Evolutionary conservation across 257 asterid genomes (phyloP), one percentile per base, ranked within the genome.

Genomic region (Nicotiana obtusifolia): DNA sequence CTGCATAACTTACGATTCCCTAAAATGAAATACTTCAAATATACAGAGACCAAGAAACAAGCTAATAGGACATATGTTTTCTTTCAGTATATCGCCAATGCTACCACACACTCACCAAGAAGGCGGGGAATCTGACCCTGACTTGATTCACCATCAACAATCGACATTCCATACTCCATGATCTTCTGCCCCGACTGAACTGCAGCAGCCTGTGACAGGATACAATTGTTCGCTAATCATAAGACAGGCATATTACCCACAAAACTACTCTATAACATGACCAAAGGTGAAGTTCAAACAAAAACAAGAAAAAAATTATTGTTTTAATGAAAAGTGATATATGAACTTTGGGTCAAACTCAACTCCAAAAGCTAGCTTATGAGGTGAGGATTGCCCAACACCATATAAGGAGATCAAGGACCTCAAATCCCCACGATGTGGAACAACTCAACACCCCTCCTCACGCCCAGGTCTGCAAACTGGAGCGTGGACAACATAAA

Each of bases 111-210:
- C 93, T 87, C 81, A 95, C 99, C 99, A 73, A 95, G 98, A 88
- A 95, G 99, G 54, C 98, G 97, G 67, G 99, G 97, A 83, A 93
- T 90, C 85, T 95, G 94, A 84, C 98, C 99, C 64, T 73, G 91
- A 17, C 83, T 78, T 82, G 75, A 84, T 81, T 93, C 94, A 83
- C 87, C 97, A 57, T 89, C 95, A 80, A 80, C 97, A 76, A 90
- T 90, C 5, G 90, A 88, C 80, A 90, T 92, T 76, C 99, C 99
- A 85, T 91, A 89, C 57, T 86, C 90, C 98, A 95, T 93, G 69
- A 90, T 87, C 86, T 88, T 91, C 89, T 91, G 94, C 31, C 96
- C 95, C 19, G 97, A 83, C 84, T 90, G 89, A 83, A 88, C 95
- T 47, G 99, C 93, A 88, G 93, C 92, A 80, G 95, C 82, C 99